These are phyloP conservation scores for Patellifolia procumbens DNA, from an alignment of 179 eudicot genomes.

Conservation along the genomic window DNA sequence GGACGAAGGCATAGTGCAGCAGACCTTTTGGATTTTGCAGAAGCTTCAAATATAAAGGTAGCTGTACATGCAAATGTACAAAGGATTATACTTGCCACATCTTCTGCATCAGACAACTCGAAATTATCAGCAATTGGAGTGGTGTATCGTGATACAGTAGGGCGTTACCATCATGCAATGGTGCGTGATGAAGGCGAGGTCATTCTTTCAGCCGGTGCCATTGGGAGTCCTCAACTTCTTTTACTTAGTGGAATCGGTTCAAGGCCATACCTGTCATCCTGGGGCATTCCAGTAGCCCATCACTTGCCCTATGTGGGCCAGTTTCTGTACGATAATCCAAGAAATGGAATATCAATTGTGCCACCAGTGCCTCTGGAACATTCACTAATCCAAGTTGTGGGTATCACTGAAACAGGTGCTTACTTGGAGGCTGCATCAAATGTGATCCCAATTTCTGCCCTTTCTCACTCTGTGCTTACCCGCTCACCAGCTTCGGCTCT, in stretches of 20 bases:
- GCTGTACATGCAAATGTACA: constrained; percentile 76
- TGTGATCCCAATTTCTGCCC: constrained; percentile 60
- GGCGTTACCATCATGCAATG: constrained; percentile 74
- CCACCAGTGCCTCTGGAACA: constrained; percentile 82
- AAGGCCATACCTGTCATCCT: constrained; percentile 74
- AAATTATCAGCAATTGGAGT: constrained; percentile 67
- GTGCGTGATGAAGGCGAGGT: constrained; percentile 64
- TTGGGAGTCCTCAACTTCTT: constrained; percentile 86
- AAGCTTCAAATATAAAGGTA: constrained; percentile 53
- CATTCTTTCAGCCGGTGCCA: constrained; percentile 73
- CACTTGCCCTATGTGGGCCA: constrained; percentile 85
- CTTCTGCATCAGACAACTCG: constrained; percentile 30
- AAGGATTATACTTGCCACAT: constrained; percentile 52
- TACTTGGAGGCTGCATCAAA: constrained; percentile 89
- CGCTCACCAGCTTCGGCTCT: constrained; percentile 50
- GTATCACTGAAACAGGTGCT: constrained; percentile 72
- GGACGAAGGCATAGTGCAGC: constrained; percentile 82
- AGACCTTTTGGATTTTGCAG: constrained; percentile 68
- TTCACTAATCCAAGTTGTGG: constrained; percentile 90
- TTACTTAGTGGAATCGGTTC: constrained; percentile 86
- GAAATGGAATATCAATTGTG: constrained; percentile 84
- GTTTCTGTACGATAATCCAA: constrained; percentile 80
- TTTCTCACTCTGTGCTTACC: constrained; percentile 53
- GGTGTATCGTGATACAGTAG: constrained; percentile 59
- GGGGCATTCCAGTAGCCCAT: constrained; percentile 77